Evolutionary conservation across 176 grass and related monocot species (phyloP).

Genomic region (Musa schizocarpa): DNA sequence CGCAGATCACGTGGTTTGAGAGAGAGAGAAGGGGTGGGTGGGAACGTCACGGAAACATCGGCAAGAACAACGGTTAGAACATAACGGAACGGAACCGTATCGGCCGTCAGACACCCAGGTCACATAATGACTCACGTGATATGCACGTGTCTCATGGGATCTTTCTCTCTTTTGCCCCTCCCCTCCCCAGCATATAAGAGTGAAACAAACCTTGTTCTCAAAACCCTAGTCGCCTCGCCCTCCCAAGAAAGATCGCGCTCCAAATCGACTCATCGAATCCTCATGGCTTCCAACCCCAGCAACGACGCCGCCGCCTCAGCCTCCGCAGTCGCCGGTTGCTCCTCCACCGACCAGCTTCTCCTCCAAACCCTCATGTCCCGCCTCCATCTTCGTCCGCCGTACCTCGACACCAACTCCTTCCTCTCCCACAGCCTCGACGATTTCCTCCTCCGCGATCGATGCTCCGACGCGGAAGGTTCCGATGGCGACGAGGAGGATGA

Average conservation of each 20-base stretch:
- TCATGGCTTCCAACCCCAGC: neutral
- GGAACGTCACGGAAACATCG: too few relatives aligned
- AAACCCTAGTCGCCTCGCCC: neutral
- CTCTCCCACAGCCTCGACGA: slow-evolving; percentile 78
- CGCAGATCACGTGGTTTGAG: too few relatives aligned
- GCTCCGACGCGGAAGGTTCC: slow-evolving; percentile 13
- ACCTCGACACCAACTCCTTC: slow-evolving; percentile 90
- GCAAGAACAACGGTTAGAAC: too few relatives aligned
- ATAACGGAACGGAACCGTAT: too few relatives aligned
- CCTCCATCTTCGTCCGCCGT: slow-evolving; percentile 86
- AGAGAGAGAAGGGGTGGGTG: too few relatives aligned
- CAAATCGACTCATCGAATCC: too few relatives aligned
- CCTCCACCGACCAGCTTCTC: slow-evolving; percentile 65
- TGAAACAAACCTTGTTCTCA: neutral
- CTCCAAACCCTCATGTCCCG: slow-evolving; percentile 81
- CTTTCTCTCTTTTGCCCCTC: neutral
- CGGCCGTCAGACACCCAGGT: too few relatives aligned
- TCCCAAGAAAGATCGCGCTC: neutral
- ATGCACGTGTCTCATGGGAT: neutral
- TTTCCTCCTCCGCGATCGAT: slow-evolving; percentile 33
- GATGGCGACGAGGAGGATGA: slow-evolving; percentile 6
- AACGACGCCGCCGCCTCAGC: slow-evolving; percentile 22
- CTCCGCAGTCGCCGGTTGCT: slow-evolving; percentile 12
- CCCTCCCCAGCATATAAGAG: too few relatives aligned
- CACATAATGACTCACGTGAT: neutral